Evolutionary conservation across 129 eudicot species (phyloP), one percentile per base, ranked within the genome.

Genomic region (Smallanthus sonchifolius): DNA sequence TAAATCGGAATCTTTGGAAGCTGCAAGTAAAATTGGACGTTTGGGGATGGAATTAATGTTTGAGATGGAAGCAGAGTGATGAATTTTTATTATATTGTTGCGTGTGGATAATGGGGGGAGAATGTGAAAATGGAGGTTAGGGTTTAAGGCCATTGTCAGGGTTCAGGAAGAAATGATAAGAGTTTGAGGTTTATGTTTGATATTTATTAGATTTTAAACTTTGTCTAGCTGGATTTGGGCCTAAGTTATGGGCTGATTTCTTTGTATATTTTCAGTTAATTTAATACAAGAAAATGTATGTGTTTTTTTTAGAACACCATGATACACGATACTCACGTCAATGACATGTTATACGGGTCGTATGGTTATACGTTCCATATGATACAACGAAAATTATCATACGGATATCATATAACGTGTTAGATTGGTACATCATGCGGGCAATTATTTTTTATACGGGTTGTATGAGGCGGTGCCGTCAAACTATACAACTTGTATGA

Each of bases 81-180:
- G 77, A 55, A 74, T 10, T 13, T 64, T 72, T 48, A 75, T 59
- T 13, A 65, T 17, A 3, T 48, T 45, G 52, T 37, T 64, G 59
- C 38, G 75, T 17, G 79, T 15, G 42, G 75, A 76, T 38, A 42
- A 34, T 61, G 62, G 65, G 16, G 82, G 17, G 71, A 76, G 43
- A 69, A 63, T 48, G 64, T 64, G 79, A 56, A 72, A 45, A 74
- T 47, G 48, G 74, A 80, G 44, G 47, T 39, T 69, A 54, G 81
- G 82, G 78, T 89, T 79, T 73, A 80, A 76, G 37, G 88, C 79
- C 66, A 79, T 79, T 72, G 20, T 32, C 10, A 43, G 73, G 73
- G 78, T 79, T 72, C 73, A 38, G 35, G 9, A 28, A 3, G 8
- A 24, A 24, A 24, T 3, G 70, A 44, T 4, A 14, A 14, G 9